Base-by-base conservation (phyloP, 2,329 filamentous ascomycete genomes). In the Epichloe hybrida region DNA sequence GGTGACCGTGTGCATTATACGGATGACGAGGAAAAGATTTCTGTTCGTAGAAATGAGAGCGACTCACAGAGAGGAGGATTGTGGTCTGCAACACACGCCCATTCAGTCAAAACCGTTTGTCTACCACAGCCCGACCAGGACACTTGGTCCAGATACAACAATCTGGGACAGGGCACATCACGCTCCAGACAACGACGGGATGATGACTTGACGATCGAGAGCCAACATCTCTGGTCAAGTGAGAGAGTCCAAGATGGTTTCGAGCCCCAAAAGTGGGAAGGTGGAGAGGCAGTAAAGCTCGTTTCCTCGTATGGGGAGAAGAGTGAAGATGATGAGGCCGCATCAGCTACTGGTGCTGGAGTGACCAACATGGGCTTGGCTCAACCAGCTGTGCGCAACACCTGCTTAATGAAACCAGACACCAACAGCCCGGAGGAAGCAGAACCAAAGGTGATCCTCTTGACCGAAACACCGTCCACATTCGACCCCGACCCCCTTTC, bases 101-200 rank as follows among this genome's bases (percentile, higher is more conserved):
- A 1, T 5, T 12, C 40, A 2, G 34, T 8, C 27, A 20, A 52
- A 6, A 39, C 27, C 11, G 36, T 54, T 43, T 57, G 60, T 15
- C 59, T 69, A 15, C 63, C 66, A 47, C 57, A 61, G 48, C 58
- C 65, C n/a, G 60, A 66, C 50, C 51, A 39, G n/a, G 44, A 44
- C 13, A 6, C 31, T 17, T 44, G 48, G 48, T 12, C 23, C 3
- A 37, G 27, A 44, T 49, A 44, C 31, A 27, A 11, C 20, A 12
- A 44, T 34, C 13, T 49, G 4, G 47, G n/a, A 2, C 15, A 20
- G 13, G 15, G 21, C 5, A 20, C 20, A 12, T 20, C 21, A 8
- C 17, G 23, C 20, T 4, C 38, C 27, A 41, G 31, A 23, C 17
- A 9, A 5, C 38, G 20, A 31, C 34, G 35, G 17, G 17, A 2